These are phyloP conservation scores for Aspergillus sp. DNA, from an alignment of 2,329 filamentous ascomycete genomes.

Conservation along the genomic window DNA sequence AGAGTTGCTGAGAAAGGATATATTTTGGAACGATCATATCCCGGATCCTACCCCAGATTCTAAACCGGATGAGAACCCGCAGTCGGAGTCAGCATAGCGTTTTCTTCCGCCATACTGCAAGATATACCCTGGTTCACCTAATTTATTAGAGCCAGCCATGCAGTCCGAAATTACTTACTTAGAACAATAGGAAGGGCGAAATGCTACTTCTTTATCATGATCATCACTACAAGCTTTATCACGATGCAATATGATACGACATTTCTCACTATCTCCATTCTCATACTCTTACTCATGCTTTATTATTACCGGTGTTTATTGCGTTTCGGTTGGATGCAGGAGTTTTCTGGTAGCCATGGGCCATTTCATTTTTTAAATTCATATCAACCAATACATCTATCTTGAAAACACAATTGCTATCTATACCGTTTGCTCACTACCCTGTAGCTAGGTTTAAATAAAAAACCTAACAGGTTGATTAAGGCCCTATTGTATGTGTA, in stretches of 20 bases:
- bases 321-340: too few species aligned
- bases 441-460: too few species aligned
- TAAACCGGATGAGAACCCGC: not conserved
- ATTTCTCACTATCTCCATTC: not conserved
- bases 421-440: too few species aligned
- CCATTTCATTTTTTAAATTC: too few species aligned
- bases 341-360: too few species aligned
- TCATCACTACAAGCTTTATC: not conserved
- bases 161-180: not conserved
- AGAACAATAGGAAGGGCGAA: not conserved
- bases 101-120: too few species aligned
- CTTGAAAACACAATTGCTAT: too few species aligned
- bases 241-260: not conserved
- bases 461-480: too few species aligned
- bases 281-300: not conserved
- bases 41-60: not conserved
- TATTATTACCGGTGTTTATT: too few species aligned
- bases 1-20: slow-evolving; percentile 59
- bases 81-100: too few species aligned
- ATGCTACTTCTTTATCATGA: not conserved
- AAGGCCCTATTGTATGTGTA: not conserved
- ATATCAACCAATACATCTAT: too few species aligned
- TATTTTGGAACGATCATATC: slow-evolving; percentile 43
- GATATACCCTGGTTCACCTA: too few species aligned
- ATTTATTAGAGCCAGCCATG: not conserved